A percentile compares a stretch with the other conserved stretches of the same genome.
These are phyloP conservation scores for Oenanthe sinensis DNA, from an alignment of 129 eudicot species.

Conservation along the genomic window DNA sequence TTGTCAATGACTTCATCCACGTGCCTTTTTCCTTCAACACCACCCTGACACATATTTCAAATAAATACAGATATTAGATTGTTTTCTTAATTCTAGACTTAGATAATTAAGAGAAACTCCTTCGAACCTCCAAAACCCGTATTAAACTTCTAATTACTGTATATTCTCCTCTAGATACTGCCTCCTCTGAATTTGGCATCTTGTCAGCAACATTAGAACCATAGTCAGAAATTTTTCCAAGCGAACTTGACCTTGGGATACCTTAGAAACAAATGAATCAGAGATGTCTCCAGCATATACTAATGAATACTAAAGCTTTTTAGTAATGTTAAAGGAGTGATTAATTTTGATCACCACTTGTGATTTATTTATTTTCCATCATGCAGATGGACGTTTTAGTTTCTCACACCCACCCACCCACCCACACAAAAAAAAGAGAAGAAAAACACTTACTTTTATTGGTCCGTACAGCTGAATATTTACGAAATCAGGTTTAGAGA, in stretches of 20 bases:
- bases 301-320: background rate
- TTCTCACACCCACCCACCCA: too few species aligned
- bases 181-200: slow-evolving; percentile 72
- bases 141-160: slow-evolving; percentile 90
- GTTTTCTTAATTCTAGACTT: background rate
- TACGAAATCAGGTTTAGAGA: background rate
- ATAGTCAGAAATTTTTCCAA: slow-evolving; percentile 56
- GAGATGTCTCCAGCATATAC: background rate
- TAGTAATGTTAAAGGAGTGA: background rate
- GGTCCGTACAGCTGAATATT: background rate
- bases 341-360: background rate
- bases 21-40: slow-evolving; percentile 94
- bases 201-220: slow-evolving; percentile 46
- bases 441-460: background rate
- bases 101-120: background rate
- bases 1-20: slow-evolving; percentile 94
- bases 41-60: slow-evolving; percentile 60
- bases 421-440: background rate
- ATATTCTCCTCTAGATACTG: slow-evolving; percentile 88
- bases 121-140: slow-evolving; percentile 80
- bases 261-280: slow-evolving; percentile 34
- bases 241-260: slow-evolving; percentile 63
- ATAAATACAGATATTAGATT: slow-evolving; percentile 17
- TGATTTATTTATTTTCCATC: background rate
- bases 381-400: background rate